A percentile compares a stretch with the other conserved stretches of the same genome.
Conservation (phyloP, 225 moss, liverwort and hornwort genomes). For the Straminergon stramineum region DNA sequence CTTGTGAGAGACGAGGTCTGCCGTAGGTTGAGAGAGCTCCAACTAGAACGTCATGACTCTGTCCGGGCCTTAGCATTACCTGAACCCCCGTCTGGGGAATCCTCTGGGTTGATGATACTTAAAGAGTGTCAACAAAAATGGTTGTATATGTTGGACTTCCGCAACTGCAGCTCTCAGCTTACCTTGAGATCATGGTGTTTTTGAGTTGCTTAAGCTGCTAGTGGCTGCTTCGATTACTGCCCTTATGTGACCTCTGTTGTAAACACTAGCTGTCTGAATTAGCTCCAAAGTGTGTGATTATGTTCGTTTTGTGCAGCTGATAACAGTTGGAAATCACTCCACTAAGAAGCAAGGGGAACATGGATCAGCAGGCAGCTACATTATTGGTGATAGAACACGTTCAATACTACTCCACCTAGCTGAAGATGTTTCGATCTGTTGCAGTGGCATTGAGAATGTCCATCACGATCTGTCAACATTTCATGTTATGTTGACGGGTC, state of each 20-base stretch:
- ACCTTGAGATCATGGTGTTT: not conserved
- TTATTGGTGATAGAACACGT: not conserved
- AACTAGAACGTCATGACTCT: not conserved
- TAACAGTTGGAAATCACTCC: not conserved
- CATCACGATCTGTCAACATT: slow-evolving; percentile 65
- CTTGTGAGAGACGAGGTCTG: not conserved
- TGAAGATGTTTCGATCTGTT: not conserved
- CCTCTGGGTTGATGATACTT: too few relatives aligned
- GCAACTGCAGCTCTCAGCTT: too few relatives aligned
- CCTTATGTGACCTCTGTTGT: not conserved
- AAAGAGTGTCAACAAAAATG: not conserved
- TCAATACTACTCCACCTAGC: too few relatives aligned
- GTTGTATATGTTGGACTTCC: not conserved
- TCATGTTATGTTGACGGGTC: slow-evolving; percentile 63
- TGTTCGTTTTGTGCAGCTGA: not conserved
- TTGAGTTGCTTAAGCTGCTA: not conserved
- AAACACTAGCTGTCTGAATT: too few relatives aligned
- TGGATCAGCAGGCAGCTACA: not conserved
- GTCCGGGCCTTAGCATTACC: too few relatives aligned
- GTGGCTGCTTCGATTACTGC: not conserved
- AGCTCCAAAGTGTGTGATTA: not conserved
- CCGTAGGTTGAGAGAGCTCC: not conserved
- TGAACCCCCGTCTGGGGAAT: not conserved
- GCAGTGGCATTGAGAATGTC: slow-evolving; percentile 41
- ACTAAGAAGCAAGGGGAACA: not conserved